Base-by-base conservation (phyloP, 768 basidiomycete genomes). In the Fistulinella prunicolor region DNA sequence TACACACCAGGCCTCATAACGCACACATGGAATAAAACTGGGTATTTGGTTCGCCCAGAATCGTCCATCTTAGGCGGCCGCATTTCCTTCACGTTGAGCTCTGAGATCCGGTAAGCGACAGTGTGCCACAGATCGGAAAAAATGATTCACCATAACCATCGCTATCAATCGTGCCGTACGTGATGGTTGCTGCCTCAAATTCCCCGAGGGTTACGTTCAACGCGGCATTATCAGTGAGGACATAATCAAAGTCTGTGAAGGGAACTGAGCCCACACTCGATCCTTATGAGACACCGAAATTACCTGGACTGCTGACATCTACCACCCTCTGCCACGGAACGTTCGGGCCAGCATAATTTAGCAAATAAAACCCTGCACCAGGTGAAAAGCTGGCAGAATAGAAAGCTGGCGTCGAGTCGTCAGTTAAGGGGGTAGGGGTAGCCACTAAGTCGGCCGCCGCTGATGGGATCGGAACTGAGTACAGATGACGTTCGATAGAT, bases 41-140 rank as follows among this genome's bases (percentile, higher is more conserved):
- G 90, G 61, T 99, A 98, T 65, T 95, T 94, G 9, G 87, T 91
- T 37, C 89, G 82, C n/a, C 96, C 96, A 19, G 91, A 86, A 58
- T 89, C 85, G 58, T 99, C 96, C 84, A 98, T 89, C 49, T 80
- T 77, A 4, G 93, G 92, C 16, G 96, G 96, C 14, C 91, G 81
- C 56, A 95, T 79, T 70, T 97, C 94, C 60, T 88, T 78, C 46
- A 89, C 88, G 65, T 96, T 96, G 46, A 97, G 72, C 60, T 91
- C 92, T 94, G 57, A 30, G 51, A 47, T 41, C 51, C 46, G 43
- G 47, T 59, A 50, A 65, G 54, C 54, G 53, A 56, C 46, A 40
- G 38, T 42, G 40, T 38, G 44, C 38, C 37, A 24, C 39, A 47
- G 50, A 51, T 57, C 59, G 49, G 28, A 55, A 51, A 43, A 42